phyloP scores from a whole-genome alignment of 371 early-diverging fungal species.

The Mucor racemosus region DNA sequence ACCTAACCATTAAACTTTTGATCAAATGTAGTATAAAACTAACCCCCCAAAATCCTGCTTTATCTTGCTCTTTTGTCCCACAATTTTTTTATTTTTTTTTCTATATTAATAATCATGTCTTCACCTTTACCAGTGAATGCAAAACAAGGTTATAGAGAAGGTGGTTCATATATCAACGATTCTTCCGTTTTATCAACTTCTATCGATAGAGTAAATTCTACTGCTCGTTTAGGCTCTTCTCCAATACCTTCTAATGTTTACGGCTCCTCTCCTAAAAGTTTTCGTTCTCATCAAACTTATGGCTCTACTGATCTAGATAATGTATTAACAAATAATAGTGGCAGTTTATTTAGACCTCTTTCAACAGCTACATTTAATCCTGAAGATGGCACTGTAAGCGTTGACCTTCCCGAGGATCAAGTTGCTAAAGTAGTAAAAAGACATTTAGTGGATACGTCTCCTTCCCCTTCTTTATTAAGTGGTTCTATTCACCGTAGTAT shows the following conservation, averaged over 20 bases:
- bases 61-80: not conserved
- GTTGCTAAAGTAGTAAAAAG: conserved; percentile 71
- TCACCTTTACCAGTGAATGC: conserved; percentile 58
- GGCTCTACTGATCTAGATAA: conserved; percentile 44
- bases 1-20: not conserved
- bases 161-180: conserved; percentile 13
- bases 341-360: conserved; percentile 37
- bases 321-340: conserved; percentile 32
- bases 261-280: conserved; percentile 36
- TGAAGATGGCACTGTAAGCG: conserved; percentile 46
- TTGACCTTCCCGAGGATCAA: conserved; percentile 66
- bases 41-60: no score
- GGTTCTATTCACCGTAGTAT: conserved; percentile 25
- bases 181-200: conserved; percentile 33
- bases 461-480: conserved; percentile 32
- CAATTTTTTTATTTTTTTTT: conserved; percentile 14
- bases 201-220: conserved; percentile 37
- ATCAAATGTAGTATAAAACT: not conserved
- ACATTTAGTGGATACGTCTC: conserved; percentile 63
- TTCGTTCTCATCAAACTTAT: conserved; percentile 34
- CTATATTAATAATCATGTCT: conserved; percentile 30
- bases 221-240: conserved; percentile 43
- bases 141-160: conserved; percentile 40
- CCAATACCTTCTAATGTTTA: conserved; percentile 27
- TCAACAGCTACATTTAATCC: conserved; percentile 43